Conservation (phyloP, 129 eudicot genomes). For the Sambucus nigra region DNA sequence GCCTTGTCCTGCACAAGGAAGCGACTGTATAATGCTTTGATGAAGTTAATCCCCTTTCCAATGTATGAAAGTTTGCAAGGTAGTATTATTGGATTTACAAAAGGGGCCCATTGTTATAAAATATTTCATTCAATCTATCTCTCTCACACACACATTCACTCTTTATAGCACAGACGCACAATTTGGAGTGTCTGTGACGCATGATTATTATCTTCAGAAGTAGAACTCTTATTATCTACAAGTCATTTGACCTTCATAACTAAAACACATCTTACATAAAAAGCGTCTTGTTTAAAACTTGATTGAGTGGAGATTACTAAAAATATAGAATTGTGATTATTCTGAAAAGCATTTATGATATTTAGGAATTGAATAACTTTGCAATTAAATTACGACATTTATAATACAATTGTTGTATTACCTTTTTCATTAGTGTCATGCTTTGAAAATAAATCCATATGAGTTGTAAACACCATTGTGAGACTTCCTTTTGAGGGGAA, state of each 20-base stretch:
- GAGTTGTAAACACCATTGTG: constrained; percentile 78
- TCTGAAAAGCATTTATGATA: constrained; percentile 4
- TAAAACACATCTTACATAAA: not conserved
- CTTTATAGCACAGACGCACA: too few species aligned
- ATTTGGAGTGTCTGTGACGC: too few species aligned
- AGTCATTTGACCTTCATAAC: not conserved
- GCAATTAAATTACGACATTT: constrained; percentile 7
- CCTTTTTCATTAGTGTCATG: too few species aligned
- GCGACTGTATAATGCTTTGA: constrained; percentile 62
- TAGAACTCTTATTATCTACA: too few species aligned
- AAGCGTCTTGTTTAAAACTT: not conserved
- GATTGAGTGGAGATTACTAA: not conserved
- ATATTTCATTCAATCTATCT: not conserved
- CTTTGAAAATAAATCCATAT: constrained; percentile 45
- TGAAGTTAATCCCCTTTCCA: constrained; percentile 82
- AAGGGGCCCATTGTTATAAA: not conserved
- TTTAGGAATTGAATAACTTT: not conserved
- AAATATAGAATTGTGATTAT: not conserved
- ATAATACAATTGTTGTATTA: not conserved
- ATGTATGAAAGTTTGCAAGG: constrained; percentile 24
- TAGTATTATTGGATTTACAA: not conserved
- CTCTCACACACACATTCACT: not conserved
- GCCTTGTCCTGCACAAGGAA: constrained; percentile 80
- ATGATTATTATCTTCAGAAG: too few species aligned
- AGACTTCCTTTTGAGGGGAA: constrained; percentile 72